A percentile compares a stretch with the other conserved stretches of the same genome.
These are phyloP conservation scores for Ilex asprella DNA, from an alignment of 257 asterid genomes.

Conservation along the genomic window DNA sequence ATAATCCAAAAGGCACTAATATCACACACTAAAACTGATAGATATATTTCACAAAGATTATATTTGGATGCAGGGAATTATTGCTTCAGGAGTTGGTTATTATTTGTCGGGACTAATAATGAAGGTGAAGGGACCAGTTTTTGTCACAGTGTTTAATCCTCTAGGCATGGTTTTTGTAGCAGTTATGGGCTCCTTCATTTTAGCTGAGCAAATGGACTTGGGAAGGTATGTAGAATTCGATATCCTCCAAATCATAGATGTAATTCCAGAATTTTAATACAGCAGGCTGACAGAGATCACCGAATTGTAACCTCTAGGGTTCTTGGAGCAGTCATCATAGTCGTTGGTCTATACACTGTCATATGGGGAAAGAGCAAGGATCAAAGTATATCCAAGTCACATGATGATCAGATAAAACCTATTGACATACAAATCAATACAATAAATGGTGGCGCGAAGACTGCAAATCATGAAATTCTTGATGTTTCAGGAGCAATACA, in stretches of 20 bases:
- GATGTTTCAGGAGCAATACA: conserved; percentile 8
- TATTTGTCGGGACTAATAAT: conserved; percentile 38
- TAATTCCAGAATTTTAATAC: not conserved
- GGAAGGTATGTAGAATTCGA: conserved; percentile 29
- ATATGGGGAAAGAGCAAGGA: conserved; percentile 37
- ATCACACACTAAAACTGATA: not conserved
- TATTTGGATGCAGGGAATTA: conserved; percentile 37
- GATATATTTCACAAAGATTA: not conserved
- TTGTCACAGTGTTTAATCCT: too few species aligned
- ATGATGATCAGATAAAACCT: conserved; percentile 10
- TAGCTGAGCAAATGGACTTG: conserved; percentile 28
- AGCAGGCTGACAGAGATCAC: too few species aligned
- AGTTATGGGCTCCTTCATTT: conserved; percentile 32
- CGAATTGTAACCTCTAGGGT: conserved; percentile 12
- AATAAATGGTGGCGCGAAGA: conserved; percentile 2
- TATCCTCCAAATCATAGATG: not conserved
- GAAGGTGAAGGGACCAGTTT: too few species aligned
- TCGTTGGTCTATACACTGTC: conserved; percentile 34
- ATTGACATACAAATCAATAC: conserved; percentile 7
- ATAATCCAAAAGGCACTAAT: not conserved
- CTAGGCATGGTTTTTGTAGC: conserved; percentile 45
- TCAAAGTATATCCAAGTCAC: conserved; percentile 1
- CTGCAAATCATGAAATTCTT: not conserved
- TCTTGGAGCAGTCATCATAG: conserved; percentile 27
- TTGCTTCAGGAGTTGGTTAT: conserved; percentile 43